phyloP scores from a whole-genome alignment of 345 rosid species.

The Luvunga scandens region DNA sequence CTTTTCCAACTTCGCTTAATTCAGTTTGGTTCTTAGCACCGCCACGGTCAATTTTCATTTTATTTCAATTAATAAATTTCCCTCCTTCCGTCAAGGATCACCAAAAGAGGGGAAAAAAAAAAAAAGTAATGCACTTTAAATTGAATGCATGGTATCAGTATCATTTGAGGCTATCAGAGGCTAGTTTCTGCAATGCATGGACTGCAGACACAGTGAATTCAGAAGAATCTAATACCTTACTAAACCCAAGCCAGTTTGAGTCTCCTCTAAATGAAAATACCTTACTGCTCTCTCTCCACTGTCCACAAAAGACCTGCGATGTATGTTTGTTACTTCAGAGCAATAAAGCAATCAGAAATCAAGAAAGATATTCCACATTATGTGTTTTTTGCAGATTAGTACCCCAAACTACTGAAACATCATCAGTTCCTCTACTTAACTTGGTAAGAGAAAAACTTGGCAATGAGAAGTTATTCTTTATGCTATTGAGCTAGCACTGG shows the following conservation, averaged over 20 bases:
- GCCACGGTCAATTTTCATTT: background rate
- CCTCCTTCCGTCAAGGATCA: no score
- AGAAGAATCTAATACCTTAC: conserved; percentile 41
- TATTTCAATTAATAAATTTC: no score
- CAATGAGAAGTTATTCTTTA: background rate
- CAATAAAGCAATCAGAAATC: background rate
- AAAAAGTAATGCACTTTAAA: background rate
- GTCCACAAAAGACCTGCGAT: conserved; percentile 59
- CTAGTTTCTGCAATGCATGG: background rate
- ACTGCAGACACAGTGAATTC: background rate
- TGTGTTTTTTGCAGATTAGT: background rate
- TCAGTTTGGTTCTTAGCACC: background rate
- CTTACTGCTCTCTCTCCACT: conserved; percentile 41
- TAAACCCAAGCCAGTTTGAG: conserved; percentile 73
- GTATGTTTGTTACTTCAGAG: background rate
- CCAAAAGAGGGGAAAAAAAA: no score
- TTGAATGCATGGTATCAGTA: background rate
- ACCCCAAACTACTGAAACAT: background rate
- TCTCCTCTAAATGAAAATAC: conserved; percentile 66
- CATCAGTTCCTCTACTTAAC: background rate
- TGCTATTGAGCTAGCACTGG: background rate
- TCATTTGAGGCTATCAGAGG: background rate
- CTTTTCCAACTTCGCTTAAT: background rate
- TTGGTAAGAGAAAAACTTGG: background rate
- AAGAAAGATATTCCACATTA: background rate